phyloP scores from a whole-genome alignment of 148 eudicot genomes.

The Rhododendron vialii region DNA sequence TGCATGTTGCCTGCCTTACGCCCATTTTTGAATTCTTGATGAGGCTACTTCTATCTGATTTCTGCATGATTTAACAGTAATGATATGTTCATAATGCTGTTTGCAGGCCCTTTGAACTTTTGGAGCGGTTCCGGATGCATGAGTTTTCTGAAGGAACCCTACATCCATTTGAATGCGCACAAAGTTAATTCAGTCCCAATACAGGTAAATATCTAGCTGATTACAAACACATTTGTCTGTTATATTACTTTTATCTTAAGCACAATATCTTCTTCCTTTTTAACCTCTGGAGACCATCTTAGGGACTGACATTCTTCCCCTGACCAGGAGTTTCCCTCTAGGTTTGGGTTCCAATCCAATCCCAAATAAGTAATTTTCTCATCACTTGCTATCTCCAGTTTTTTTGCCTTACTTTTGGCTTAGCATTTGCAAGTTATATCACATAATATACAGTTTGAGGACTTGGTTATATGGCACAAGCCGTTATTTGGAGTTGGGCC shows the following conservation, averaged over 20 bases:
- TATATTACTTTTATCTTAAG: neutral
- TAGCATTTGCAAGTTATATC: neutral
- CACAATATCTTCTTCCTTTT: neutral
- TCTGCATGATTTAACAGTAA: neutral
- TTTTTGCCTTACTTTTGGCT: neutral
- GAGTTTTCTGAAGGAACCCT: slow-evolving; percentile 84
- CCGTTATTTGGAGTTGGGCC: neutral
- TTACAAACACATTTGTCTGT: neutral
- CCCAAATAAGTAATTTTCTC: neutral
- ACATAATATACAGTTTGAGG: neutral
- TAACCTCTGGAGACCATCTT: neutral
- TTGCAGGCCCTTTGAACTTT: slow-evolving; percentile 79
- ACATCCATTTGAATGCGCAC: slow-evolving; percentile 92
- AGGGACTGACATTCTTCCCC: neutral
- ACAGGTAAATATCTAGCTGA: slow-evolving; percentile 12
- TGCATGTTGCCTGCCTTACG: neutral
- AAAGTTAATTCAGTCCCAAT: slow-evolving; percentile 43
- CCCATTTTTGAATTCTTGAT: neutral
- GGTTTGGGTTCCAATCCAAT: neutral
- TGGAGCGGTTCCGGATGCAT: slow-evolving; percentile 84
- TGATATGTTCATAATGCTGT: slow-evolving; percentile 4
- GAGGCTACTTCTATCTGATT: neutral
- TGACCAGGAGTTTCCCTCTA: neutral
- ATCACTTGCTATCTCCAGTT: neutral
- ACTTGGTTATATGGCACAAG: neutral